Conservation (phyloP, 768 basidiomycete species). For the Collybia sp. region DNA sequence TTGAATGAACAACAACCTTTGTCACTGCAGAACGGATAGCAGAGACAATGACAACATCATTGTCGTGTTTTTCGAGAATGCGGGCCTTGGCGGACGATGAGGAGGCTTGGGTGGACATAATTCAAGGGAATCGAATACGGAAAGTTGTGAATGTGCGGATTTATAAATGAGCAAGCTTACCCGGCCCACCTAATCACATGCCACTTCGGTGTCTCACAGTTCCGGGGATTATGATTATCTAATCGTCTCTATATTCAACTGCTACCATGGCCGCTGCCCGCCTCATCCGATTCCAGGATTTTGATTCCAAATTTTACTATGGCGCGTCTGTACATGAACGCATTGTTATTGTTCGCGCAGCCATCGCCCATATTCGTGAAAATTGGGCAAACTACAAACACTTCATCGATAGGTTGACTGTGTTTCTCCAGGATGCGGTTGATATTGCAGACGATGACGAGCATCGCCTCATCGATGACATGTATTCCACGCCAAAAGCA, state of each 20-base stretch:
- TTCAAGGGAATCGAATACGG: slow-evolving; percentile 1
- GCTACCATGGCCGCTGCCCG: no score
- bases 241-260: no score
- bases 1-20: slow-evolving; percentile 48
- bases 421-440: slow-evolving; percentile 6
- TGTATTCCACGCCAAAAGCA: neutral
- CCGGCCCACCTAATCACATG: no score
- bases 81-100: slow-evolving; percentile 46
- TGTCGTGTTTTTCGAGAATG: slow-evolving; percentile 66
- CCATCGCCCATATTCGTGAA: slow-evolving; percentile 8
- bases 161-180: no score
- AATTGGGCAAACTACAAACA: slow-evolving; percentile 7
- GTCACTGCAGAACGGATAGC: slow-evolving; percentile 91
- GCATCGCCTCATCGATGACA: slow-evolving; percentile 2
- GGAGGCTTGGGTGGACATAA: slow-evolving; percentile 26
- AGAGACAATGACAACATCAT: slow-evolving; percentile 88
- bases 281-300: no score
- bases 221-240: no score
- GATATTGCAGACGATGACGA: neutral
- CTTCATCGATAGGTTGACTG: slow-evolving; percentile 8
- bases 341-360: slow-evolving; percentile 8
- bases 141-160: no score
- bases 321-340: slow-evolving; percentile 6
- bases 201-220: no score
- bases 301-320: slow-evolving; percentile 4